Percentiles rank a stretch among this genome's conserved stretches.
Conservation (phyloP, 371 early-diverging fungal species). For the Mortierella sp. region DNA sequence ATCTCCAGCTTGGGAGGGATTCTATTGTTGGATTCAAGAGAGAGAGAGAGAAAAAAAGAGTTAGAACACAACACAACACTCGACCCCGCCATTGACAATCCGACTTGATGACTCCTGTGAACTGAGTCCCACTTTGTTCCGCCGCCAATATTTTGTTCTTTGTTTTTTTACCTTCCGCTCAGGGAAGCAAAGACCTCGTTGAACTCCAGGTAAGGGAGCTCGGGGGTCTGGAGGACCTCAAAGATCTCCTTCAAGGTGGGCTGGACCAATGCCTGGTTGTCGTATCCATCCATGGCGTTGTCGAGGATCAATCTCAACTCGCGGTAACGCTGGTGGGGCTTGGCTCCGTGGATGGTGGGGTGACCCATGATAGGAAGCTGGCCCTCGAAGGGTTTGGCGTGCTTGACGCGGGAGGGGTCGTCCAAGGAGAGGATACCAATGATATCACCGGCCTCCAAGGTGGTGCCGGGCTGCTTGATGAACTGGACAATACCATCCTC, state of each 20-base stretch:
- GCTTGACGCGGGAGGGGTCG: conserved; percentile 93
- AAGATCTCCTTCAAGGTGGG: conserved; percentile 81
- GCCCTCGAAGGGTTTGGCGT: conserved; percentile 91
- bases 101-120: not conserved
- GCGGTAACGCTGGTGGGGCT: conserved; percentile 87
- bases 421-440: conserved; percentile 93
- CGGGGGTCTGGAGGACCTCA: conserved; percentile 81
- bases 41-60: not conserved
- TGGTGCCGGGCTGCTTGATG: conserved; percentile 91
- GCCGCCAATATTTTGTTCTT: not conserved
- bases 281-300: conserved; percentile 91
- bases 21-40: conserved; percentile 21
- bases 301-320: conserved; percentile 75
- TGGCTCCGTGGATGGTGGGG: conserved; percentile 83
- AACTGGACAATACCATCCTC: conserved; percentile 94
- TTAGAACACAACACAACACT: not conserved
- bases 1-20: conserved; percentile 85
- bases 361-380: conserved; percentile 85
- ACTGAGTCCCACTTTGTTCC: not conserved
- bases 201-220: conserved; percentile 92
- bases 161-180: conserved; percentile 75
- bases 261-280: conserved; percentile 78
- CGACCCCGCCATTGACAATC: conserved; percentile 6
- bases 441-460: conserved; percentile 93
- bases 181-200: conserved; percentile 86